These are phyloP conservation scores for Talaromyces sp. DNA, from an alignment of 2,329 filamentous ascomycete genomes.

Conservation along the genomic window DNA sequence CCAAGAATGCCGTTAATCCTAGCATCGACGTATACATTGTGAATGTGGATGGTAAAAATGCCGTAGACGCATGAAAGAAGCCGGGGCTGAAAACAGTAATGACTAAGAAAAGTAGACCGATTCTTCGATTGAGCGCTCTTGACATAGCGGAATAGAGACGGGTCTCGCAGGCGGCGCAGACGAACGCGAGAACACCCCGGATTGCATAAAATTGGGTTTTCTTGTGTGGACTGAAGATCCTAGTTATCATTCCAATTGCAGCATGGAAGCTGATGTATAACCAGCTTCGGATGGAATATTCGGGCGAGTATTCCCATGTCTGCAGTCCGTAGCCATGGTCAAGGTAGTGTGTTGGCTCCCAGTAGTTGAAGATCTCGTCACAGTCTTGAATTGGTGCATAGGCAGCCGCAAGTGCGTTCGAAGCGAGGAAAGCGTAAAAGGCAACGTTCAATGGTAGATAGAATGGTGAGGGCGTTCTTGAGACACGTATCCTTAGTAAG, in stretches of 20 bases:
- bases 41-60: constrained; percentile 89
- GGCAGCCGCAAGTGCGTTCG: constrained; percentile 69
- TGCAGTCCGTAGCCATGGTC: constrained; percentile 88
- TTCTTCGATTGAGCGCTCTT: constrained; percentile 69
- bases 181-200: constrained; percentile 65
- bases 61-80: constrained; percentile 84
- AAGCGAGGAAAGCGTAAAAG: constrained; percentile 73
- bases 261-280: constrained; percentile 80
- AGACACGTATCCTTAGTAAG: constrained; percentile 19
- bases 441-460: constrained; percentile 66
- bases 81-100: constrained; percentile 75
- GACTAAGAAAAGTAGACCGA: constrained; percentile 79
- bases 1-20: constrained; percentile 82
- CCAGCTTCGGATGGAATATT: constrained; percentile 94
- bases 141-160: constrained; percentile 74
- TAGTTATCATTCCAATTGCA: constrained; percentile 60
- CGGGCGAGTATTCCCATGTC: constrained; percentile 97
- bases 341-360: constrained; percentile 94
- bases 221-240: constrained; percentile 50
- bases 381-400: constrained; percentile 95
- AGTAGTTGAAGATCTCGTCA: constrained; percentile 98
- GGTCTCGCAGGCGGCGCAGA: constrained; percentile 77
- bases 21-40: constrained; percentile 92
- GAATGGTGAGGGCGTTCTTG: constrained; percentile 45
- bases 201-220: constrained; percentile 77